Base-by-base conservation (phyloP, 1,284 basidiomycete genomes). In the Phellopilus nigrolimitatus region DNA sequence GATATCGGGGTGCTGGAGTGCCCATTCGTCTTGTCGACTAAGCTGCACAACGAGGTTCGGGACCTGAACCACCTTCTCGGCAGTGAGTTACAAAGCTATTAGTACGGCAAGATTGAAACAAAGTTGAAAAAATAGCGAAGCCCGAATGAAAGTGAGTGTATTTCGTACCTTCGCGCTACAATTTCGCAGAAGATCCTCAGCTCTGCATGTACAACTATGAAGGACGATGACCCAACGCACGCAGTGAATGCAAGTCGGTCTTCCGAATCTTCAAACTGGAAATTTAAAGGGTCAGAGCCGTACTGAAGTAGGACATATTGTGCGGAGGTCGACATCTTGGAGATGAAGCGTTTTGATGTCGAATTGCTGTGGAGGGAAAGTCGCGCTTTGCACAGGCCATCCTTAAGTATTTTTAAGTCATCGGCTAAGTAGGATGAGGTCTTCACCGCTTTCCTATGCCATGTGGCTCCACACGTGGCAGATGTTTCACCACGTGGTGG, bases 1-100 rank as follows among this genome's bases (percentile, higher is more conserved):
- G 56, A 87, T 79, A 44, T 69, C 71, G 17, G 78, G 74, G 59
- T 85, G 78, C 48, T 78, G 78, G 57, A 78, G 71, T 17, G 77
- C 71, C 85, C 86, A 88, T 22, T 67, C 69, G 0, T 72, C 64
- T 60, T 88, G 82, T 22, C 85, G 78, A 33, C 73, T 71, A 43
- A 88, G 67, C 56, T 78, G 74, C 54, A 85, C 71, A 56, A 88
- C 71, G 22, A 75, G 66, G 63, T 82, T 87, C 19, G 81, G 79
- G 47, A 68, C 71, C 53, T 73, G 46, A 22, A 48, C 30, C 27
- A 48, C 33, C 56, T 51, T 38, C 33, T 15, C 8, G 39, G 24
- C 24, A 4, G 30, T 28, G 8, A n/a, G 24, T n/a, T 13, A 45
- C 6, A 15, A 17, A 37, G 10, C 19, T 37, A 37, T 15, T 37